These are phyloP conservation scores for Polygonum maritimum DNA, from an alignment of 148 eudicot genomes.

Conservation along the genomic window DNA sequence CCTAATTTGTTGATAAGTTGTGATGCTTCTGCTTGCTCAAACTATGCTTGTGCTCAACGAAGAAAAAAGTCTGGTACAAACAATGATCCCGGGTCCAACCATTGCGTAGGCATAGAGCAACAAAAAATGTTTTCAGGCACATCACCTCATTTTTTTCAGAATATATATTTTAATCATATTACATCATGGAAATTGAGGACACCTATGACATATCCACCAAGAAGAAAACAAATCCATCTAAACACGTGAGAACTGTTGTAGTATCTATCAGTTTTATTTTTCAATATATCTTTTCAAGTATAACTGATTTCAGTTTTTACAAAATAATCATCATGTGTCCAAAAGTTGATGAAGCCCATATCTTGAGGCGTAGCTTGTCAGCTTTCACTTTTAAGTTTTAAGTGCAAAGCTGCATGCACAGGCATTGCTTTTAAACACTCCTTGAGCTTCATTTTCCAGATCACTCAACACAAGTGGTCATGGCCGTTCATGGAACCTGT, in stretches of 20 bases:
- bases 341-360: not conserved
- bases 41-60: not conserved
- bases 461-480: conserved; percentile 78
- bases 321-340: not conserved
- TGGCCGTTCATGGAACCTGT: conserved; percentile 93
- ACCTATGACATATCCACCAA: not conserved
- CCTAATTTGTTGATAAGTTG: not conserved
- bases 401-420: not conserved
- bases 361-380: not conserved
- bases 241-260: not conserved
- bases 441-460: conserved; percentile 28
- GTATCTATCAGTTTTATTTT: not conserved
- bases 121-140: not conserved
- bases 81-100: not conserved
- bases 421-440: not conserved
- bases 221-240: not conserved
- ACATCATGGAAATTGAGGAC: not conserved
- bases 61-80: not conserved
- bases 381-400: not conserved
- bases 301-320: not conserved
- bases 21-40: not conserved
- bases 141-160: not conserved
- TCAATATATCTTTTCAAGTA: not conserved
- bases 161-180: not conserved
- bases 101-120: not conserved